Percentiles rank a stretch among this genome's conserved stretches.
phyloP scores from a whole-genome alignment of 108 stramenopile species.

The Cyclotella cryptica region DNA sequence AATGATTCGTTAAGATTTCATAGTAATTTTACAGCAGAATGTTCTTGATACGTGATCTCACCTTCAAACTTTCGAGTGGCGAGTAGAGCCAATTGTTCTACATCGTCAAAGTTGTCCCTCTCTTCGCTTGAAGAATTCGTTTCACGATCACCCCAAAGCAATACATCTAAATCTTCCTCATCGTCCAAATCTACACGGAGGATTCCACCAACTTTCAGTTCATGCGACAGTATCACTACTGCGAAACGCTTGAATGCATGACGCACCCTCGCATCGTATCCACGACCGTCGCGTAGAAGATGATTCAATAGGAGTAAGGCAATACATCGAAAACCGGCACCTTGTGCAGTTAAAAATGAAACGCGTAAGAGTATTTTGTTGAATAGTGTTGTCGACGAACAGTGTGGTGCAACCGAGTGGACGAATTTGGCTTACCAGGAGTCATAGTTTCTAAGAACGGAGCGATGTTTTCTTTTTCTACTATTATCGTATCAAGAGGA shows the following conservation, averaged over 20 bases:
- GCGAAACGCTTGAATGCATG: conserved; percentile 80
- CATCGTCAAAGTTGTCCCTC: conserved; percentile 27
- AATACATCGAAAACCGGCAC: conserved; percentile 81
- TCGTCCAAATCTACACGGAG: conserved; percentile 50
- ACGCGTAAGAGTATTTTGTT: no score
- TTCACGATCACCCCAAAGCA: conserved; percentile 11
- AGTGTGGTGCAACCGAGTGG: background rate
- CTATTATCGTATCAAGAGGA: conserved; percentile 45
- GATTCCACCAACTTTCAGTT: conserved; percentile 61
- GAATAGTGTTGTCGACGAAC: background rate
- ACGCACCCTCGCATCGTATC: conserved; percentile 85
- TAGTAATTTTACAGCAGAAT: no score
- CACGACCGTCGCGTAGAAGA: conserved; percentile 63
- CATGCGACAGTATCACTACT: conserved; percentile 77
- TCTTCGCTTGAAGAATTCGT: conserved; percentile 2
- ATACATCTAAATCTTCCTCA: conserved; percentile 34
- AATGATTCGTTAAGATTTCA: no score
- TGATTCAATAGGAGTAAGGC: conserved; percentile 77
- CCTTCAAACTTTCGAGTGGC: conserved; percentile 85
- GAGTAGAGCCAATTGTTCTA: conserved; percentile 44
- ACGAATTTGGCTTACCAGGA: conserved; percentile 23
- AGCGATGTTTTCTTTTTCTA: conserved; percentile 60
- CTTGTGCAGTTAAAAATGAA: conserved; percentile 1
- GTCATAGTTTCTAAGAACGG: conserved; percentile 85
- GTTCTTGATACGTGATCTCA: no score